Conservation (phyloP, 352 stramenopile species). For the Halophytophthora batemanensis region DNA sequence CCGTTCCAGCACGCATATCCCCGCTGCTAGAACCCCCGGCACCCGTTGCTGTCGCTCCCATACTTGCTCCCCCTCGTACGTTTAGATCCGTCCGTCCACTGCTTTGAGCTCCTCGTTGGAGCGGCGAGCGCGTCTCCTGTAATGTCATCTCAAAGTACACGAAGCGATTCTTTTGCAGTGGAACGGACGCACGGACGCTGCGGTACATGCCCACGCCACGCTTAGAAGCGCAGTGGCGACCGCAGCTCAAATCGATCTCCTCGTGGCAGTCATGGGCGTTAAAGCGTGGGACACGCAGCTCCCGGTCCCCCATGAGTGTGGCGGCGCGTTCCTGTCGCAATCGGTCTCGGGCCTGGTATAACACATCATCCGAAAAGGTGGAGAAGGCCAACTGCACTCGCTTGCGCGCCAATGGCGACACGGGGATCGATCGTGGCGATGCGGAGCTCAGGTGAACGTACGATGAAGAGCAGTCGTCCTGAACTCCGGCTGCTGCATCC, state of each 20-base stretch:
- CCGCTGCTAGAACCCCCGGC: conserved; percentile 1
- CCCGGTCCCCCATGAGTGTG: conserved; percentile 56
- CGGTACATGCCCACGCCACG: conserved; percentile 69
- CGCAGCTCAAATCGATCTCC: conserved; percentile 85
- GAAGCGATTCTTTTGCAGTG: conserved; percentile 60
- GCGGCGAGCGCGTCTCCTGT: conserved; percentile 37
- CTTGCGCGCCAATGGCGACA: conserved; percentile 65
- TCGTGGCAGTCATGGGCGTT: conserved; percentile 78
- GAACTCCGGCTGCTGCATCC: conserved; percentile 15
- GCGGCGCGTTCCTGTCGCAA: conserved; percentile 70
- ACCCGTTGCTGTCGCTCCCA: not conserved
- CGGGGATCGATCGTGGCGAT: conserved; percentile 81
- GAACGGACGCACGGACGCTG: conserved; percentile 63
- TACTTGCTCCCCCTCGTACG: conserved; percentile 8
- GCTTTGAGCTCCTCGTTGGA: conserved; percentile 17
- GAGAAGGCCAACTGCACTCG: conserved; percentile 76
- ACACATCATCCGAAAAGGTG: conserved; percentile 81
- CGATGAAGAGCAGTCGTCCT: conserved; percentile 35
- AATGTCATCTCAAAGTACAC: conserved; percentile 88
- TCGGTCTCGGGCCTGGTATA: conserved; percentile 80
- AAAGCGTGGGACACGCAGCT: conserved; percentile 66
- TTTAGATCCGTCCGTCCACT: conserved; percentile 13
- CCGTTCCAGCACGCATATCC: conserved; percentile 24
- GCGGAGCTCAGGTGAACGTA: conserved; percentile 44
- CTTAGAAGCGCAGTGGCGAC: conserved; percentile 80